These are phyloP conservation scores for Lactarius tabidus DNA, from an alignment of 768 basidiomycete genomes.

Conservation along the genomic window DNA sequence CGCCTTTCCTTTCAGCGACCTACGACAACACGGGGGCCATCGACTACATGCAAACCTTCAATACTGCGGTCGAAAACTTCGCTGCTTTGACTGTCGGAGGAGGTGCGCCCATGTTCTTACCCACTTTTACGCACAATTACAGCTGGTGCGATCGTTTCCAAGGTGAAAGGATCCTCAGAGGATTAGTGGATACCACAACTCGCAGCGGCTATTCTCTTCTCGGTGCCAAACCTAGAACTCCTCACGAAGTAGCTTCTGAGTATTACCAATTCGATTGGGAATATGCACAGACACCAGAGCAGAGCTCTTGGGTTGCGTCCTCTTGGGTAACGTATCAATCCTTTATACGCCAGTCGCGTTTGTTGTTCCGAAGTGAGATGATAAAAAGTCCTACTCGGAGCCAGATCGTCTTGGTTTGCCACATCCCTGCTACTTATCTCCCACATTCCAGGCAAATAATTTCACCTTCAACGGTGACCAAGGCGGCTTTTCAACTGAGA, in stretches of 20 bases:
- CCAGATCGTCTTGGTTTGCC: constrained; percentile 31
- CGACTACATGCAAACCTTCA: constrained; percentile 46
- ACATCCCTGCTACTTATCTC: constrained; percentile 38
- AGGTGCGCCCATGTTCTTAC: constrained; percentile 34
- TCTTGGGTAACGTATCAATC: constrained; percentile 46
- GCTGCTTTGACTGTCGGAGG: constrained; percentile 40
- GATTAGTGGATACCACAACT: constrained; percentile 52
- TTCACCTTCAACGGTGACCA: constrained; percentile 49
- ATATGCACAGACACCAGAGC: constrained; percentile 57
- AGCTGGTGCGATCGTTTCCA: background rate
- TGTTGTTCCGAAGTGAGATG: constrained; percentile 27
- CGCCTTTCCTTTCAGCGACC: constrained; percentile 37
- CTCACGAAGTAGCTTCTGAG: constrained; percentile 50
- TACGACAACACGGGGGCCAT: constrained; percentile 49
- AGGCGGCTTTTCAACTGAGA: constrained; percentile 56
- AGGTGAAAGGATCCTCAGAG: constrained; percentile 44
- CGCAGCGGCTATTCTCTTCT: constrained; percentile 51
- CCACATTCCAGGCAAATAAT: constrained; percentile 50
- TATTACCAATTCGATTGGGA: constrained; percentile 49
- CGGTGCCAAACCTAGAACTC: constrained; percentile 42
- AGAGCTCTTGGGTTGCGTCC: constrained; percentile 60
- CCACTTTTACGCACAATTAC: background rate
- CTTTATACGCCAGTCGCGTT: constrained; percentile 27
- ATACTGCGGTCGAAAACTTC: constrained; percentile 40
- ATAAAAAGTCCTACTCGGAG: constrained; percentile 35